These are phyloP conservation scores for Pisolithus orientalis DNA, from an alignment of 768 basidiomycete genomes.

Conservation along the genomic window DNA sequence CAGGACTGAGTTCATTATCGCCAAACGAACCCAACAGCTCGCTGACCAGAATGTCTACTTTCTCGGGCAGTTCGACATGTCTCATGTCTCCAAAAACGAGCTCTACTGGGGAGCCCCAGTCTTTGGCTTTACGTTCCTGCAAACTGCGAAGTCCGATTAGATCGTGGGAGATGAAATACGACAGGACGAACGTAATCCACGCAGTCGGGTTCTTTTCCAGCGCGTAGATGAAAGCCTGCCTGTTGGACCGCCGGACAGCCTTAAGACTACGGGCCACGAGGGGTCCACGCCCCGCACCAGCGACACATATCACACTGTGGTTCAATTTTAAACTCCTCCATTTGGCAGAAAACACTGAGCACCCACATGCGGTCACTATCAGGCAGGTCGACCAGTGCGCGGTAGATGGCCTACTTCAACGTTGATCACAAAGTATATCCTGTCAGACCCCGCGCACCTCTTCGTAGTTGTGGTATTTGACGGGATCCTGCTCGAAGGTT, in stretches of 20 bases:
- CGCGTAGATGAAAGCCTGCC: constrained; percentile 68
- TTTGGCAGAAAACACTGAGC: constrained; percentile 2
- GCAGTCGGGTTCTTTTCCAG: constrained; percentile 98
- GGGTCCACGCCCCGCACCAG: constrained; percentile 93
- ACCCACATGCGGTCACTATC: constrained; percentile 57
- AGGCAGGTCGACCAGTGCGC: constrained; percentile 71
- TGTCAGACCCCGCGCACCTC: constrained; percentile 45
- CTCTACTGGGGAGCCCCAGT: constrained; percentile 79
- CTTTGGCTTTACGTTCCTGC: constrained; percentile 70
- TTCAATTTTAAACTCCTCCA: constrained; percentile 9
- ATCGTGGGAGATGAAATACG: constrained; percentile 5
- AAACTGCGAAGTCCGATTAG: constrained; percentile 43
- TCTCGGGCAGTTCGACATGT: constrained; percentile 70
- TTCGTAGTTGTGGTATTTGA: constrained; percentile 95
- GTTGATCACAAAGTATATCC: constrained; percentile 6
- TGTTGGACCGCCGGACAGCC: constrained; percentile 63
- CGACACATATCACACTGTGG: constrained; percentile 76
- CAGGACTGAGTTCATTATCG: constrained; percentile 96
- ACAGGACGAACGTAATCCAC: constrained; percentile 74
- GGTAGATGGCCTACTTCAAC: constrained; percentile 61
- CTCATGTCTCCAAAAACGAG: constrained; percentile 97
- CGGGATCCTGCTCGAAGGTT: constrained; percentile 95
- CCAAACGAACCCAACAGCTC: constrained; percentile 97
- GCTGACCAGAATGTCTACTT: constrained; percentile 89
- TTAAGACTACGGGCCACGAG: constrained; percentile 79